Evolutionary conservation across 495 filamentous ascomycete species (phyloP).

Genomic region (Poronia punctata): DNA sequence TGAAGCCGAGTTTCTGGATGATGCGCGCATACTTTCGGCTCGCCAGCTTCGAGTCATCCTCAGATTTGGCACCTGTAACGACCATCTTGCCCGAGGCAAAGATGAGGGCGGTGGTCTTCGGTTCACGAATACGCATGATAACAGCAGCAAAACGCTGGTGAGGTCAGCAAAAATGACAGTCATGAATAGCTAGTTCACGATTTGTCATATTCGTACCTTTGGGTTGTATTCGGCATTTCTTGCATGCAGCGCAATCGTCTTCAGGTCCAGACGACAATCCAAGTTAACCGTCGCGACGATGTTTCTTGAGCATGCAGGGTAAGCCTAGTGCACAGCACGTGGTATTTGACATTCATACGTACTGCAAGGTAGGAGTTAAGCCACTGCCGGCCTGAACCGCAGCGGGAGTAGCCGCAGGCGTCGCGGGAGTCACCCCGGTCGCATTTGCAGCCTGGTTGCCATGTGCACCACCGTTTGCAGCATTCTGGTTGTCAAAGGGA

Average conservation of each 20-base stretch:
- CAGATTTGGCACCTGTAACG: slow-evolving; percentile 96
- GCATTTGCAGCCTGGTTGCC: slow-evolving; percentile 51
- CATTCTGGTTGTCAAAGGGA: slow-evolving; percentile 42
- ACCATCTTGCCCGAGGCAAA: slow-evolving; percentile 99
- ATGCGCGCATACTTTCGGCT: slow-evolving; percentile 98
- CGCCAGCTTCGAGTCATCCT: slow-evolving; percentile 94
- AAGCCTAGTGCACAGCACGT: slow-evolving; percentile 41
- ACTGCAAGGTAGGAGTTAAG: slow-evolving; percentile 97
- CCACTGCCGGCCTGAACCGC: slow-evolving; percentile 74
- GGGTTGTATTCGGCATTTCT: slow-evolving; percentile 98
- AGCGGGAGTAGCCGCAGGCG: slow-evolving; percentile 88
- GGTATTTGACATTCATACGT: slow-evolving; percentile 52
- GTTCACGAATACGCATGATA: slow-evolving; percentile 99
- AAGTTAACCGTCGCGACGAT: slow-evolving; percentile 99
- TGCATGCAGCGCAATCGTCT: slow-evolving; percentile 97
- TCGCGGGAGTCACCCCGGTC: slow-evolving; percentile 89
- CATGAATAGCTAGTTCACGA: slow-evolving; percentile 29
- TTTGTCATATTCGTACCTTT: slow-evolving; percentile 54
- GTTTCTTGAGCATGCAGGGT: slow-evolving; percentile 75
- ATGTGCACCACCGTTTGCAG: slow-evolving; percentile 48
- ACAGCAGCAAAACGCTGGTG: slow-evolving; percentile 96
- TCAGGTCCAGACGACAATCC: slow-evolving; percentile 94
- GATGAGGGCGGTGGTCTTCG: slow-evolving; percentile 96
- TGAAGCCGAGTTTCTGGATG: slow-evolving; percentile 99
- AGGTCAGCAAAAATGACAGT: slow-evolving; percentile 37